These are phyloP conservation scores for Castanopsis chinensis DNA, from an alignment of 306 rosid species.

Conservation along the genomic window DNA sequence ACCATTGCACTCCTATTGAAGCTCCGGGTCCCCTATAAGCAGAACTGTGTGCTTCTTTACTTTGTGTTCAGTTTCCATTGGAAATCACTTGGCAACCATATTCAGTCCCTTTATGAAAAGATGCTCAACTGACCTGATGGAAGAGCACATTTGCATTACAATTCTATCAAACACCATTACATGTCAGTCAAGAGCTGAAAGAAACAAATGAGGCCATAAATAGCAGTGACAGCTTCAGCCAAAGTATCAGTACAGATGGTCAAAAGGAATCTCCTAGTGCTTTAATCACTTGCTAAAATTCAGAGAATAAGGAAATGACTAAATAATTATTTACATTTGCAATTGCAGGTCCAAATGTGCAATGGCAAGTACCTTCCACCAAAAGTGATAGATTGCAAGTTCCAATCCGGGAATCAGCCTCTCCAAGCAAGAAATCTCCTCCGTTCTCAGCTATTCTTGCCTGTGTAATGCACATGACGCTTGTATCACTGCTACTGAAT, in stretches of 20 bases:
- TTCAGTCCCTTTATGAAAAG: background rate
- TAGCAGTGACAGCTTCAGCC: background rate
- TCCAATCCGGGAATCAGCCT: no score
- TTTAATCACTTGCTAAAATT: background rate
- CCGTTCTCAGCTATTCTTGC: no score
- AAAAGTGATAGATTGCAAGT: no score
- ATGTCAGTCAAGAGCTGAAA: background rate
- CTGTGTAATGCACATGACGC: no score
- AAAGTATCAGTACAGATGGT: background rate
- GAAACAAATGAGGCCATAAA: background rate
- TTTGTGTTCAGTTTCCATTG: background rate
- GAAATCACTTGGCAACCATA: background rate
- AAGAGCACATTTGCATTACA: background rate
- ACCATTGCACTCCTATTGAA: slow-evolving; percentile 3
- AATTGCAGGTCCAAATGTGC: background rate
- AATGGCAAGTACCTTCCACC: no score
- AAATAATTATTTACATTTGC: background rate
- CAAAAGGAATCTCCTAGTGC: background rate
- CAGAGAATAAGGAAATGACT: background rate
- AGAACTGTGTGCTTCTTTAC: no score
- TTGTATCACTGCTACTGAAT: no score
- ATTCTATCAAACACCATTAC: background rate
- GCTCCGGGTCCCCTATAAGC: slow-evolving; percentile 19
- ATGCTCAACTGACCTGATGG: background rate
- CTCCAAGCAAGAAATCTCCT: no score